Evolutionary conservation across 2,329 filamentous ascomycete genomes (phyloP), one percentile per base, ranked within the genome.

Genomic region (Claviceps arundinis): DNA sequence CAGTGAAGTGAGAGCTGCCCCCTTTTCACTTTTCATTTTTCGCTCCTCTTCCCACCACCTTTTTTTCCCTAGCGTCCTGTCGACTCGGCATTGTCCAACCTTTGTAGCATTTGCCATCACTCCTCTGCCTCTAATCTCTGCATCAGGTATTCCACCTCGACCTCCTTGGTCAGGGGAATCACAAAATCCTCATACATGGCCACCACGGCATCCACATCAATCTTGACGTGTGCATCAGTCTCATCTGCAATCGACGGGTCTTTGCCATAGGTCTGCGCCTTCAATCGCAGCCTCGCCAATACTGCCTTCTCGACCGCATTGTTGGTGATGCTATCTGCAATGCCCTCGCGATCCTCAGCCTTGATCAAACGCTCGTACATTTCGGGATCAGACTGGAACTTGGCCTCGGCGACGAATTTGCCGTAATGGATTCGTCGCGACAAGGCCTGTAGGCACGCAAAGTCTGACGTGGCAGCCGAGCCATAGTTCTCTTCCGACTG

Each of bases 131-230:
- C 80, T 51, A 98, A 72, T 57, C 93, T 80, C 69, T 97, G 89
- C 88, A 98, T 95, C 60, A 98, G 74, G 67, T 98, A 98, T 61
- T 98, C 93, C 9, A 98, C 89, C 74, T 98, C 93, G 42, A 98
- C 91, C 57, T 89, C 85, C 69, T 98, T 98, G n/a, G 93, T 98
- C 66, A 97, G 70, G 0, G 93, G 93, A 60, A 98, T 98, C 55
- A 98, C 90, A 70, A 87, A 87, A 66, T 95, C 80, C 76, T 82
- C 81, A 71, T 95, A 95, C 85, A 95, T 91, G 56, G 78, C 76
- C 50, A 95, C 88, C 24, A 95, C 89, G 1, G 90, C 90, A 55
- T 97, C 89, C 2, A 87, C 87, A 64, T 97, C 83, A 62, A 98
- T 94, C 77, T 97, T 97, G 57, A 73, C 75, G 52, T 75, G 72